Base-by-base conservation (phyloP, 2,329 filamentous ascomycete species). In the Diaporthe helianthi region DNA sequence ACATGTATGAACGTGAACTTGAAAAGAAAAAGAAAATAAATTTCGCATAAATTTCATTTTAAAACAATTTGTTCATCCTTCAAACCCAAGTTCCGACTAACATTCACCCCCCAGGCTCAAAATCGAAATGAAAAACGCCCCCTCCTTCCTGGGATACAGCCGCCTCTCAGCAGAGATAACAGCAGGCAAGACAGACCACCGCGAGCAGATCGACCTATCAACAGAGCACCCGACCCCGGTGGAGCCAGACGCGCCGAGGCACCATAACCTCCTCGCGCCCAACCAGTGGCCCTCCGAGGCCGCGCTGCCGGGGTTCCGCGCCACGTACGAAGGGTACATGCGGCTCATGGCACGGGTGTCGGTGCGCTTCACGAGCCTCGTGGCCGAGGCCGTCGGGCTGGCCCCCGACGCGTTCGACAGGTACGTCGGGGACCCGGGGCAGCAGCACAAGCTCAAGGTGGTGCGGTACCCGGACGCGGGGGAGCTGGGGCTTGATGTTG, bases 401-500 rank as follows among this genome's bases (percentile, higher is more conserved):
- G 88, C 91, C 0, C 72, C 84, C 0, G 80, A 85, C 63, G 92
- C 93, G 0, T 97, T 97, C 79, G 83, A 88, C 76, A 89, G 87
- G 75, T 97, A 94, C 83, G 95, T 95, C 80, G 92, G 94, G 77
- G 74, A 75, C 1, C 80, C 85, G 83, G 79, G 86, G 74, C 83
- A 87, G 82, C 93, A 96, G 81, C 93, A 97, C 82, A 97, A 97
- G 83, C 85, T 97, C 75, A 97, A 97, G 83, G 90, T 97, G 70
- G 90, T 97, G 71, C 93, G 92, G 81, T 97, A 96, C 76, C 93
- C 93, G 0, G 93, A 96, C 77, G 79, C 87, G 15, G 79, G 82
- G n/a, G 85, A 89, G 77, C 80, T 92, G 1, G 87, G 85, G 0
- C 78, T 84, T 3, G 78, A 73, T n/a, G n/a, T n/a, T n/a, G n/a